Percentiles rank a stretch among this genome's conserved stretches.
Evolutionary conservation across 2,329 filamentous ascomycete genomes (phyloP).

Genomic region (Dactylellina haptotyla): DNA sequence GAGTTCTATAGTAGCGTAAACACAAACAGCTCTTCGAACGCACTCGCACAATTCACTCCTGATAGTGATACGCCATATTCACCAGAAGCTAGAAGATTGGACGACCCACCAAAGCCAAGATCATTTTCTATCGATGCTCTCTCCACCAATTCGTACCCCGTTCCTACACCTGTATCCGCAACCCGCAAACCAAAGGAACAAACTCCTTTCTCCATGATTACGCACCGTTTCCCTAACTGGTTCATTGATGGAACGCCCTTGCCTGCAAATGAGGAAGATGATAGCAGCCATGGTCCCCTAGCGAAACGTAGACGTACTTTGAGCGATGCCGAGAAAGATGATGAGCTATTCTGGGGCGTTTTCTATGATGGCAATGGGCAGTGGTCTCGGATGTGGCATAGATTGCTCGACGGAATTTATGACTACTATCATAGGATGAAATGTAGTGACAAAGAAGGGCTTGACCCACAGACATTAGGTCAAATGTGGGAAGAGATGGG

Average conservation of each 20-base stretch:
- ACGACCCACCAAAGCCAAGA: conserved; percentile 25
- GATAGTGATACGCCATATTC: conserved; percentile 32
- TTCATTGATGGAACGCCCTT: conserved; percentile 32
- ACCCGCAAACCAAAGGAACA: conserved; percentile 26
- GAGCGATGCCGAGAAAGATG: conserved; percentile 28
- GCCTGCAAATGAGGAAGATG: conserved; percentile 25
- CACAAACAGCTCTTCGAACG: conserved; percentile 11
- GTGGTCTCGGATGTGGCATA: conserved; percentile 46
- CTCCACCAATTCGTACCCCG: conserved; percentile 42
- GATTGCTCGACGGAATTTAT: conserved; percentile 38
- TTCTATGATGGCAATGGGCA: conserved; percentile 37
- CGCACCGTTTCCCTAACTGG: conserved; percentile 38
- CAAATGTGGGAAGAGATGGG: conserved; percentile 53
- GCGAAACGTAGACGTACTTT: conserved; percentile 38
- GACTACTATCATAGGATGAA: conserved; percentile 44
- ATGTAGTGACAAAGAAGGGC: conserved; percentile 28
- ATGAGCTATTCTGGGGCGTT: conserved; percentile 37
- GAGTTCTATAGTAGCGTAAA: conserved; percentile 47
- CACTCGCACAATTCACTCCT: conserved; percentile 36
- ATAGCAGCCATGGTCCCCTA: conserved; percentile 24
- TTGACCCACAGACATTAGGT: conserved; percentile 45
- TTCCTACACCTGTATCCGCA: conserved; percentile 31
- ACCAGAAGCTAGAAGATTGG: conserved; percentile 2
- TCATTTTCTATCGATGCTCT: conserved; percentile 31
- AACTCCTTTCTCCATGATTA: conserved; percentile 29